A percentile compares a stretch with the other conserved stretches of the same genome.
These are phyloP conservation scores for Trichoderma pleuroti DNA, from an alignment of 2,329 filamentous ascomycete genomes.

Conservation along the genomic window DNA sequence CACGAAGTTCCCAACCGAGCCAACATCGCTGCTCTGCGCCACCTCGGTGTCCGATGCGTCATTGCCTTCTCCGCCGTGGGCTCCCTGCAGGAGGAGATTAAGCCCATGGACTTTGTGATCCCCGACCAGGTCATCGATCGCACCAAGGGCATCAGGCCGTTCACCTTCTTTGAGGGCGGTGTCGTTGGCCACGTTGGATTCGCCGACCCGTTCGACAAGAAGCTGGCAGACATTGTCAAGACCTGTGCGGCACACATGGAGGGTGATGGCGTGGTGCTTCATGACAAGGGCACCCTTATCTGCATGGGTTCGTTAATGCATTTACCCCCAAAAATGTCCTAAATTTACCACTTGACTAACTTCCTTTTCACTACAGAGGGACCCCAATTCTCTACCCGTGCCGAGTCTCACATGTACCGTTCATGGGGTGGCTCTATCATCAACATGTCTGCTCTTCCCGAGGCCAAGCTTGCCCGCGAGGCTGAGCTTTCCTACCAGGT, in stretches of 20 bases:
- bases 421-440: constrained; percentile 91
- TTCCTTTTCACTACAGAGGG: constrained; percentile 59
- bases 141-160: constrained; percentile 89
- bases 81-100: constrained; percentile 85
- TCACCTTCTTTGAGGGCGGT: constrained; percentile 92
- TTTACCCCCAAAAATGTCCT: not conserved
- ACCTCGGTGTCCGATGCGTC: constrained; percentile 82
- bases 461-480: constrained; percentile 93
- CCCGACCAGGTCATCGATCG: constrained; percentile 97
- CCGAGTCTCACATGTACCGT: constrained; percentile 93
- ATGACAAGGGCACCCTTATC: constrained; percentile 79
- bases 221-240: constrained; percentile 71
- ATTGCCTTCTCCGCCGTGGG: constrained; percentile 96
- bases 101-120: constrained; percentile 93
- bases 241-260: constrained; percentile 71
- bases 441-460: constrained; percentile 95
- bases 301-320: constrained; percentile 71
- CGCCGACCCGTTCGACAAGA: constrained; percentile 87
- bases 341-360: not conserved
- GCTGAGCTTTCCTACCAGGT: constrained; percentile 97
- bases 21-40: constrained; percentile 96
- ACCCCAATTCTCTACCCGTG: constrained; percentile 95
- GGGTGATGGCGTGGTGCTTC: constrained; percentile 79
- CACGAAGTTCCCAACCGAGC: constrained; percentile 93
- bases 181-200: constrained; percentile 94